Conservation (phyloP, 306 rosid genomes). For the Cicer bijugum region DNA sequence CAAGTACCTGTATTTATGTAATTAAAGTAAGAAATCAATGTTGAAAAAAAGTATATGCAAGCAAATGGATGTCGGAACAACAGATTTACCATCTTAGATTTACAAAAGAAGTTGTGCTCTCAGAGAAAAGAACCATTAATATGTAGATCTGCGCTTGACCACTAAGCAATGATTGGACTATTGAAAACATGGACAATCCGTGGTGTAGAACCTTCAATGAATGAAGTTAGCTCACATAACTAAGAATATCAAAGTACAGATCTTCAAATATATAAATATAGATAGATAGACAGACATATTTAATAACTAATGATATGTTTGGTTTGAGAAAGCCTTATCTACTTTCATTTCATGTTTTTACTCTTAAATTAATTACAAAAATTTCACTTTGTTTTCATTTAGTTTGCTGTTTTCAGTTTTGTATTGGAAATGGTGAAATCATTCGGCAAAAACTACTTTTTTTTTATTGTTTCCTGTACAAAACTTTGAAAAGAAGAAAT, state of each 20-base stretch:
- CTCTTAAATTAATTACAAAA: not conserved
- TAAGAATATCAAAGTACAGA: slow-evolving; percentile 28
- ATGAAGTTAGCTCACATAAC: slow-evolving; percentile 38
- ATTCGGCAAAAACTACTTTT: not conserved
- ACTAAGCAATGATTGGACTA: slow-evolving; percentile 70
- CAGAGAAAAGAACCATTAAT: slow-evolving; percentile 87
- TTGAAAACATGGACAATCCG: slow-evolving; percentile 74
- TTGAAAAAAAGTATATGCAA: slow-evolving; percentile 39
- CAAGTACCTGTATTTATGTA: slow-evolving; percentile 69
- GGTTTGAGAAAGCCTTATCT: not conserved
- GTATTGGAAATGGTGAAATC: not conserved
- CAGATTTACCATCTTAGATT: slow-evolving; percentile 83
- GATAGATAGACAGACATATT: too few relatives aligned
- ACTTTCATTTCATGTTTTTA: not conserved
- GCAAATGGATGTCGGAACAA: slow-evolving; percentile 19
- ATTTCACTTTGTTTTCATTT: not conserved
- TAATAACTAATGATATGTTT: not conserved
- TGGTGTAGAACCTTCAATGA: slow-evolving; percentile 80
- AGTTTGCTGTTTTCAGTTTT: not conserved
- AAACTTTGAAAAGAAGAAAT: not conserved
- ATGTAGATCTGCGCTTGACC: slow-evolving; percentile 88
- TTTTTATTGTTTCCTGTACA: not conserved
- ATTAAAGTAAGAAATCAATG: slow-evolving; percentile 37
- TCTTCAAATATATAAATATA: not conserved
- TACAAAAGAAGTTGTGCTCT: slow-evolving; percentile 88